Evolutionary conservation across 495 filamentous ascomycete species (phyloP).

Genomic region (Aspergillus avenaceus): DNA sequence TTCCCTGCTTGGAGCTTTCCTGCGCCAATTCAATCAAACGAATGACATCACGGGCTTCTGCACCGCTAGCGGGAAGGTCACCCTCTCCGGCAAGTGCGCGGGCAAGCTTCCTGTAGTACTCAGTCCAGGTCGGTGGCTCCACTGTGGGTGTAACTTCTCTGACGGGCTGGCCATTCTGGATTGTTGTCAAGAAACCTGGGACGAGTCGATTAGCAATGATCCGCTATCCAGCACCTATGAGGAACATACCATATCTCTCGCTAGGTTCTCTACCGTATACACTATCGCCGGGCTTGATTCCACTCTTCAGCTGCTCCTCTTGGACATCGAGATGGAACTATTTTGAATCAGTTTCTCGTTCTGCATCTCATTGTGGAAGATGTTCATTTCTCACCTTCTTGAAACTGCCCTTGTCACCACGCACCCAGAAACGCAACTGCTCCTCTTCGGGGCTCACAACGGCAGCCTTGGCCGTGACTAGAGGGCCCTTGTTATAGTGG

Average conservation of each 20-base stretch:
- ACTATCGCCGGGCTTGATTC: conserved; percentile 58
- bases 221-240: too few species aligned
- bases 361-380: too few species aligned
- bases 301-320: conserved; percentile 74
- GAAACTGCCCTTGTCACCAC: conserved; percentile 76
- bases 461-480: conserved; percentile 65
- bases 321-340: conserved; percentile 70
- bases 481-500: conserved; percentile 54
- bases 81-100: conserved; percentile 60
- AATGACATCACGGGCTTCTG: conserved; percentile 67
- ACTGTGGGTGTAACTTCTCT: conserved; percentile 54
- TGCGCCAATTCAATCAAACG: conserved; percentile 68
- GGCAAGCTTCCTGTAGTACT: conserved; percentile 68
- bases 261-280: conserved; percentile 64
- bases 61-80: conserved; percentile 66
- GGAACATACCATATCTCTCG: conserved; percentile 43
- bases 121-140: conserved; percentile 65
- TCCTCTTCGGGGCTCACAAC: conserved; percentile 66
- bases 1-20: conserved; percentile 62
- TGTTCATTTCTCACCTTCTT: conserved; percentile 52
- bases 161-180: conserved; percentile 37
- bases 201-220: conserved; percentile 4
- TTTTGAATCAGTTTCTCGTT: conserved; percentile 1
- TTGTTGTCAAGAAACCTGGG: conserved; percentile 39
- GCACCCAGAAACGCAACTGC: conserved; percentile 76